Conservation (phyloP, 164 flowering plant species). For the Umbilicus rupestris region DNA sequence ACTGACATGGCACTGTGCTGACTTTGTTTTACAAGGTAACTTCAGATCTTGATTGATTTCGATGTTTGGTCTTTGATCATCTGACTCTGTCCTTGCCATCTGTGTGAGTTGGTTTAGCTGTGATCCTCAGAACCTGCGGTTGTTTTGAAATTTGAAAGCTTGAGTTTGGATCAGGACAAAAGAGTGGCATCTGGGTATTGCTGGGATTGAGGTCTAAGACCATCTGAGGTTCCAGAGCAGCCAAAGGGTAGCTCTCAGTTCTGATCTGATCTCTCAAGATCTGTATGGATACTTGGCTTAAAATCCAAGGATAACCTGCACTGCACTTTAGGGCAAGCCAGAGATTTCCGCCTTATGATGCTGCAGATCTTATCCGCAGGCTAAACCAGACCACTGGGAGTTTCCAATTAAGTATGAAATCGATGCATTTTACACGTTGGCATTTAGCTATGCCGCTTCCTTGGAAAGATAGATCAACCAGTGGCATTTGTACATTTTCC, state of each 20-base stretch:
- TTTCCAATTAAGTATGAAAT: background rate
- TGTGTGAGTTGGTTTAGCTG: background rate
- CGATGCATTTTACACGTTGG: background rate
- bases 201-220: too few relatives aligned
- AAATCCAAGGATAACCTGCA: background rate
- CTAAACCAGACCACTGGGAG: background rate
- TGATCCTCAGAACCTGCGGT: background rate
- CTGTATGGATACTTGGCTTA: too few relatives aligned
- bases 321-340: background rate
- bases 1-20: background rate
- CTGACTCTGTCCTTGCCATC: background rate
- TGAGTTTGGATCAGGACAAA: background rate
- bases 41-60: background rate
- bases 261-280: too few relatives aligned
- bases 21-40: background rate
- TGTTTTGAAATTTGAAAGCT: background rate
- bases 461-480: background rate
- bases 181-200: background rate
- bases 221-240: background rate
- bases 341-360: background rate
- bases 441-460: background rate
- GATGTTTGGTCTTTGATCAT: background rate
- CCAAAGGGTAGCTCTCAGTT: background rate
- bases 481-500: background rate
- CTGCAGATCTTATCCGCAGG: background rate